These are phyloP conservation scores for Parastagonospora avenae DNA, from an alignment of 2,329 filamentous ascomycete genomes.

Conservation along the genomic window DNA sequence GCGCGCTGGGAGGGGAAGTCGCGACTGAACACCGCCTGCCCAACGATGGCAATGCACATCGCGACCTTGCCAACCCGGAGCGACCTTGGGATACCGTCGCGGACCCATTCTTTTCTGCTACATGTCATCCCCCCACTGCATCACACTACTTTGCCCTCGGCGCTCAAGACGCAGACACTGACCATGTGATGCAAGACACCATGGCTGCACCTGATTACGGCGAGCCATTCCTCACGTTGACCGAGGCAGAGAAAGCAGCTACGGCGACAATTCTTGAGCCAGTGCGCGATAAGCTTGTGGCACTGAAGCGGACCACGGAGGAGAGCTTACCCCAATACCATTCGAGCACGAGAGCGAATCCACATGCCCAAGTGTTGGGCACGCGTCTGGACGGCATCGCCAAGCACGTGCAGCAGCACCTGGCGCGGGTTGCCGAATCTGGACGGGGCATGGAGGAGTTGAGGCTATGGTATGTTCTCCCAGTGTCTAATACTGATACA, in stretches of 20 bases:
- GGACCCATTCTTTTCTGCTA: no score
- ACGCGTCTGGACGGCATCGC: conserved; percentile 21
- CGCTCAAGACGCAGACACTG: background rate
- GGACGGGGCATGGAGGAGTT: conserved; percentile 12
- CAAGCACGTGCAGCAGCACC: conserved; percentile 6
- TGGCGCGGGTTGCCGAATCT: conserved; percentile 1
- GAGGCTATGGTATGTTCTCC: conserved; percentile 14
- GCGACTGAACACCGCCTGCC: background rate
- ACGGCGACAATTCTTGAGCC: conserved; percentile 11
- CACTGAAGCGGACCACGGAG: conserved; percentile 11
- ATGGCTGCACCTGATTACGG: background rate
- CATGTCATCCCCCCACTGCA: no score
- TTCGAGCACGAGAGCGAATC: conserved; percentile 6
- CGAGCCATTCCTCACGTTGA: background rate
- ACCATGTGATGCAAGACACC: background rate
- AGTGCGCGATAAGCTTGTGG: conserved; percentile 7
- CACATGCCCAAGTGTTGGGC: conserved; percentile 18
- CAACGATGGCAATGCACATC: background rate
- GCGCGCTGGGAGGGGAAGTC: background rate
- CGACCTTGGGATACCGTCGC: background rate
- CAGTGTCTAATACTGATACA: background rate
- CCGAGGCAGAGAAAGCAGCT: background rate
- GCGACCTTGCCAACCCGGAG: background rate
- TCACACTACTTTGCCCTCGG: no score
- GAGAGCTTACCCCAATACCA: conserved; percentile 13